A percentile compares a stretch with the other conserved stretches of the same genome.
Conservation (phyloP, 2,329 filamentous ascomycete genomes). For the Ilyonectria mors-panacis region DNA sequence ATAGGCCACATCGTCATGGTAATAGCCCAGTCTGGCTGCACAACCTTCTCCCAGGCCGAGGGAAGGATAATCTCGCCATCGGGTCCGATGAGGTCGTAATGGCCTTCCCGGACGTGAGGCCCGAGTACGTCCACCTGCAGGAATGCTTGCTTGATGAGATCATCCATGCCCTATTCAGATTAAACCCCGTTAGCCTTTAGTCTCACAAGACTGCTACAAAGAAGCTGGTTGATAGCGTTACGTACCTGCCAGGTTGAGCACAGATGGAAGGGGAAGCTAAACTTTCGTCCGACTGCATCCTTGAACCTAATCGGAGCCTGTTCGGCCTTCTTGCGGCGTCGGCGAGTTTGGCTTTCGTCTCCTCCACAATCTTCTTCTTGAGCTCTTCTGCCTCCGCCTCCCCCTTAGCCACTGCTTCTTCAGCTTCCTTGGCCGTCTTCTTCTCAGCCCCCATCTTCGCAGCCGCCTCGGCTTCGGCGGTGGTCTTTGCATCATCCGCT, state of each 20-base stretch:
- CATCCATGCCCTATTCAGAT: conserved; percentile 82
- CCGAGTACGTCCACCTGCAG: conserved; percentile 83
- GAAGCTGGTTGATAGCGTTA: conserved; percentile 43
- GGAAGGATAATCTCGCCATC: conserved; percentile 88
- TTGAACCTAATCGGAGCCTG: conserved; percentile 90
- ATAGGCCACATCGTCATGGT: conserved; percentile 74
- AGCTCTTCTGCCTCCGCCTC: conserved; percentile 72
- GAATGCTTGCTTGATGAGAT: conserved; percentile 90
- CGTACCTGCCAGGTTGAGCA: conserved; percentile 88
- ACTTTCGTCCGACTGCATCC: conserved; percentile 91
- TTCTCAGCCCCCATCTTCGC: conserved; percentile 61
- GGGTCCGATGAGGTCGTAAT: conserved; percentile 85
- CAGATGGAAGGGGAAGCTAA: conserved; percentile 89
- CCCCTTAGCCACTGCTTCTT: conserved; percentile 64
- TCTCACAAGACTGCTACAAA: background rate
- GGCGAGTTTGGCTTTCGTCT: conserved; percentile 65
- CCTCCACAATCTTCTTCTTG: conserved; percentile 70
- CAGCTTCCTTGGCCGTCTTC: conserved; percentile 55
- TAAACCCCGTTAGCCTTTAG: conserved; percentile 44
- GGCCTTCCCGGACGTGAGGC: conserved; percentile 81
- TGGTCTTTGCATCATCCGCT: conserved; percentile 58
- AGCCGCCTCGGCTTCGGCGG: conserved; percentile 55
- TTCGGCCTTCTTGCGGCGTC: conserved; percentile 68
- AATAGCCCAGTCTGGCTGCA: conserved; percentile 78
- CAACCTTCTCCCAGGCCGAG: conserved; percentile 82